These are phyloP conservation scores for Verticillium albo-atrum DNA, from an alignment of 2,329 filamentous ascomycete species.

Conservation along the genomic window DNA sequence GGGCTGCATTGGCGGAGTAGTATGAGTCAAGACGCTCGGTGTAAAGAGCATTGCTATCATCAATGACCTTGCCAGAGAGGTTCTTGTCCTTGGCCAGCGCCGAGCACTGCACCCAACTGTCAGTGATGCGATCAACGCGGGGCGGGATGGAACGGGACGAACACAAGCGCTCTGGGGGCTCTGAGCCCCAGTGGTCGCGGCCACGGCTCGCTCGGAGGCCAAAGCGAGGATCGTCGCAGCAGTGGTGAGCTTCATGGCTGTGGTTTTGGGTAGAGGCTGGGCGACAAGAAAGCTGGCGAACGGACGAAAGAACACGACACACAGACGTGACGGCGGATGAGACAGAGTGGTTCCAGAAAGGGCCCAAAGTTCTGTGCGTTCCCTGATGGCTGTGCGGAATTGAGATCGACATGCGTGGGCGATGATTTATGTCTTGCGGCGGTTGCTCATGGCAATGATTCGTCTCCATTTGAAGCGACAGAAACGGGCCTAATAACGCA, in stretches of 20 bases:
- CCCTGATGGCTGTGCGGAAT: background rate
- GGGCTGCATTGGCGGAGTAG: conserved; percentile 8
- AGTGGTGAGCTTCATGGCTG: conserved; percentile 3
- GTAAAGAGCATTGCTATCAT: conserved; percentile 1
- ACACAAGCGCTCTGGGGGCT: conserved; percentile 4
- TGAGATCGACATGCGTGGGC: background rate
- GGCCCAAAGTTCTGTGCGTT: background rate
- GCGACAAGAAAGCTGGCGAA: background rate
- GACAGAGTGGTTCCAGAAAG: background rate
- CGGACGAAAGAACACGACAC: background rate
- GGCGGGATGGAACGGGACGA: background rate
- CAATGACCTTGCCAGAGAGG: conserved; percentile 13
- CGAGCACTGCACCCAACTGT: conserved; percentile 15
- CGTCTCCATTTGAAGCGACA: background rate
- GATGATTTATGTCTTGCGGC: background rate
- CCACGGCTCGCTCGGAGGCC: background rate
- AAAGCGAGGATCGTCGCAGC: conserved; percentile 2
- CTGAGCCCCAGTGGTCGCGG: background rate
- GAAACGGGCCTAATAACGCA: background rate
- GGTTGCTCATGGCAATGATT: background rate
- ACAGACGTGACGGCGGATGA: background rate
- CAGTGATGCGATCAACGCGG: background rate
- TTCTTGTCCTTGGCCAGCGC: conserved; percentile 12
- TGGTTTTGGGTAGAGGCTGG: background rate
- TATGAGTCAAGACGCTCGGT: conserved; percentile 4